Evolutionary conservation across 495 filamentous ascomycete genomes (phyloP).

Genomic region (Annulohypoxylon moriforme): DNA sequence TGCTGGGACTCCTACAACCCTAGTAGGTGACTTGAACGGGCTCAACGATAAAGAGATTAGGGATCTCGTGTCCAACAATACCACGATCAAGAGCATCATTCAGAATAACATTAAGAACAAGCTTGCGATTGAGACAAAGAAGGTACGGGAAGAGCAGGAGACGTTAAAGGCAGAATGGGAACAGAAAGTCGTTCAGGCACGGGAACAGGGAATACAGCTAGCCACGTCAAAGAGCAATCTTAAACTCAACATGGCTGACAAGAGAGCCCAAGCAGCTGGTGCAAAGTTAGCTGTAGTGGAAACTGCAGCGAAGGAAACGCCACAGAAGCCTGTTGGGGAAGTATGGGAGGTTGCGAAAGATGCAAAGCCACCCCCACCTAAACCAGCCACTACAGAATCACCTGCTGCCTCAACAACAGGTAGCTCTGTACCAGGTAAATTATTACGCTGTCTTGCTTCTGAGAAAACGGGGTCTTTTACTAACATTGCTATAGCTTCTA

Average conservation of each 20-base stretch:
- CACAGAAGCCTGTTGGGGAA: slow-evolving; percentile 80
- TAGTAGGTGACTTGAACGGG: slow-evolving; percentile 51
- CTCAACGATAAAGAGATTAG: slow-evolving; percentile 72
- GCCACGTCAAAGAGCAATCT: slow-evolving; percentile 72
- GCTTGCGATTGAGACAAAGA: slow-evolving; percentile 68
- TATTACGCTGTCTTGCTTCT: not conserved
- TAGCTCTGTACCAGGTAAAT: slow-evolving; percentile 48
- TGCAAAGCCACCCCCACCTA: slow-evolving; percentile 68
- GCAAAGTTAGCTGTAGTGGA: slow-evolving; percentile 83
- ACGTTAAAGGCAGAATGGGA: slow-evolving; percentile 58
- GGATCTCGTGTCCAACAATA: slow-evolving; percentile 71
- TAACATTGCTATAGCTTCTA: slow-evolving; percentile 39
- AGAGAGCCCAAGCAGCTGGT: slow-evolving; percentile 68
- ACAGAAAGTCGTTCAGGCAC: slow-evolving; percentile 61
- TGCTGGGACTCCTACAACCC: slow-evolving; percentile 48
- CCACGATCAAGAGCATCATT: slow-evolving; percentile 73
- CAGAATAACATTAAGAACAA: slow-evolving; percentile 72
- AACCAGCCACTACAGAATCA: slow-evolving; percentile 48
- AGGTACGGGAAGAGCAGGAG: slow-evolving; percentile 64
- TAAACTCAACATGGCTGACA: slow-evolving; percentile 84
- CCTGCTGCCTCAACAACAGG: slow-evolving; percentile 48
- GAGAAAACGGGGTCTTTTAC: slow-evolving; percentile 7
- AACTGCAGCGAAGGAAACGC: slow-evolving; percentile 83
- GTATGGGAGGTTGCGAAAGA: slow-evolving; percentile 85
- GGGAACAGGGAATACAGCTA: slow-evolving; percentile 65